Conservation (phyloP, 176 grass and related monocot genomes). For the Saccharum spontaneum region DNA sequence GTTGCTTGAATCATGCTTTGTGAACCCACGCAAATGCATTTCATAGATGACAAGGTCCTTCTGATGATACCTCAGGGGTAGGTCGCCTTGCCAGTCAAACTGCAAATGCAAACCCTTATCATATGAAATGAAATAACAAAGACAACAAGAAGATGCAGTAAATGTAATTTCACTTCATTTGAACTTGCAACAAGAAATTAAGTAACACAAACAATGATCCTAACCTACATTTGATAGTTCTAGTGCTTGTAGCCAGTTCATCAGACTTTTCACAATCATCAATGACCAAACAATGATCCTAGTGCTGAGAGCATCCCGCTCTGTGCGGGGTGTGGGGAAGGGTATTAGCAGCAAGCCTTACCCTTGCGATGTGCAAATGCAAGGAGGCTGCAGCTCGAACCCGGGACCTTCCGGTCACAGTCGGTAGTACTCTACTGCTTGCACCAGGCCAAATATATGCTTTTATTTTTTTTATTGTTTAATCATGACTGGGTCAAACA, state of each 20-base stretch:
- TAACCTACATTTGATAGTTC: not conserved
- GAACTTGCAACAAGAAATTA: constrained; percentile 16
- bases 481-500: not conserved
- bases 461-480: not conserved
- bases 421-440: no score
- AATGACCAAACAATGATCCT: no score
- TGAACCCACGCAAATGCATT: constrained; percentile 95
- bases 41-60: constrained; percentile 86
- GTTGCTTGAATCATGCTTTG: constrained; percentile 76
- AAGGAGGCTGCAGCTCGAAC: no score
- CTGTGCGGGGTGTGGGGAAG: no score
- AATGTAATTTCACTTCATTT: constrained; percentile 19
- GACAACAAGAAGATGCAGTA: not conserved
- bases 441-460: not conserved
- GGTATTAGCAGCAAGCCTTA: no score
- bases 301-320: no score
- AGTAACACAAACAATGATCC: not conserved
- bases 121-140: constrained; percentile 13
- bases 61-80: constrained; percentile 63
- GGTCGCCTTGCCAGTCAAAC: constrained; percentile 93
- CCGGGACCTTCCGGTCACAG: no score
- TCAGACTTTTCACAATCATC: not conserved
- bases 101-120: constrained; percentile 46
- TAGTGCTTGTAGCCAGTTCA: not conserved
- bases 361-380: no score